phyloP scores from a whole-genome alignment of 768 basidiomycete species.

The Multifurca ochricompacta region DNA sequence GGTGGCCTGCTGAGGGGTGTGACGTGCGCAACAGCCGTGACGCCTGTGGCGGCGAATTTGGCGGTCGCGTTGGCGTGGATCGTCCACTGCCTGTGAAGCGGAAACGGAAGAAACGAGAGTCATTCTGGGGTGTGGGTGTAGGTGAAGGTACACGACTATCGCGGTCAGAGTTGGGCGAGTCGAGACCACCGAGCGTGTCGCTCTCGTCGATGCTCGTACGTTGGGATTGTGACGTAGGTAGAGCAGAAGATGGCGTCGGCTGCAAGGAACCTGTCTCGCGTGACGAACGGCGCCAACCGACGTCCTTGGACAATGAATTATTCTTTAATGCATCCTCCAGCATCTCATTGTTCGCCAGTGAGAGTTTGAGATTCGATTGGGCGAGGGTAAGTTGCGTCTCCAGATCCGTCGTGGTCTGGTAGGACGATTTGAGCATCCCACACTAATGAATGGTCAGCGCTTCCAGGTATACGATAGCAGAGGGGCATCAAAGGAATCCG shows the following conservation, averaged over 20 bases:
- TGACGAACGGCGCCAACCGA: conserved; percentile 58
- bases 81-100: conserved; percentile 42
- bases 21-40: conserved; percentile 8
- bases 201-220: conserved; percentile 13
- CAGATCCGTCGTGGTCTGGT: conserved; percentile 67
- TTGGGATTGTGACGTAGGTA: conserved; percentile 4
- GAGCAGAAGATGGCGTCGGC: not conserved
- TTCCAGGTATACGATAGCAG: not conserved
- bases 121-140: conserved; percentile 29
- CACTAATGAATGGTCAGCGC: conserved; percentile 7
- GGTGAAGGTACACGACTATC: conserved; percentile 28
- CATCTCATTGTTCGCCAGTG: conserved; percentile 93
- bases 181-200: conserved; percentile 20
- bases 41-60: conserved; percentile 19
- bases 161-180: conserved; percentile 23
- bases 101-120: conserved; percentile 67
- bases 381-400: conserved; percentile 81
- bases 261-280: conserved; percentile 14
- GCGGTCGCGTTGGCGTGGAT: conserved; percentile 20
- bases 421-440: conserved; percentile 52
- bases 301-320: conserved; percentile 51
- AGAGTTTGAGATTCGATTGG: conserved; percentile 82
- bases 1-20: conserved; percentile 24
- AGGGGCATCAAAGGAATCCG: not conserved
- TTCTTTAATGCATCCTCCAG: conserved; percentile 78